A percentile compares a stretch with the other conserved stretches of the same genome.
Evolutionary conservation across 1,284 basidiomycete genomes (phyloP).

Genomic region (Trametes versicolor): DNA sequence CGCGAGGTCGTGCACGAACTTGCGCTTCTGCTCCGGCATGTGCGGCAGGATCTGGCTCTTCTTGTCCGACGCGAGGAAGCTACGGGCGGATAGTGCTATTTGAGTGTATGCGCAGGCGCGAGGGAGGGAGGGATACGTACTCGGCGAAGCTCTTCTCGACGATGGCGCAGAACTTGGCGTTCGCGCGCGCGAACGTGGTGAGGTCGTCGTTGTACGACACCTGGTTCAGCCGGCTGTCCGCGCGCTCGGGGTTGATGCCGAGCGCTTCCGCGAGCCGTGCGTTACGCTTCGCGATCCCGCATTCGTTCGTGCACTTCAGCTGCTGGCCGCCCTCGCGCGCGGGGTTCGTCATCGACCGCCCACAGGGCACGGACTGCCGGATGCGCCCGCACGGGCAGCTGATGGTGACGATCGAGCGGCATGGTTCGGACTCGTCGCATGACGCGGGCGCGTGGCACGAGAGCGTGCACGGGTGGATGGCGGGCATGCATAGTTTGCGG

Average conservation of each 20-base stretch:
- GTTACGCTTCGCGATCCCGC: slow-evolving; percentile 85
- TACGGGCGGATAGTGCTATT: slow-evolving; percentile 38
- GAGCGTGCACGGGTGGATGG: slow-evolving; percentile 75
- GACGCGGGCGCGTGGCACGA: slow-evolving; percentile 88
- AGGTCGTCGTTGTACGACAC: slow-evolving; percentile 73
- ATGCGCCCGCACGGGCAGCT: slow-evolving; percentile 86
- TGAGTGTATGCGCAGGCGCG: slow-evolving; percentile 14
- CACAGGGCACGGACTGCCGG: slow-evolving; percentile 76
- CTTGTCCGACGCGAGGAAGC: slow-evolving; percentile 77
- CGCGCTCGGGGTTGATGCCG: slow-evolving; percentile 71
- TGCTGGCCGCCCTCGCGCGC: slow-evolving; percentile 49
- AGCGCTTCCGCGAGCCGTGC: slow-evolving; percentile 88
- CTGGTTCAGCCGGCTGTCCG: slow-evolving; percentile 44
- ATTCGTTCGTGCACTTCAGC: slow-evolving; percentile 86
- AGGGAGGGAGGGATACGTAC: slow-evolving; percentile 52
- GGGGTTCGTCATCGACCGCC: slow-evolving; percentile 59
- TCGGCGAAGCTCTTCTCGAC: slow-evolving; percentile 86
- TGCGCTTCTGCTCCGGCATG: slow-evolving; percentile 81
- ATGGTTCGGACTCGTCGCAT: slow-evolving; percentile 84
- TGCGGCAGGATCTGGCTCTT: slow-evolving; percentile 81
- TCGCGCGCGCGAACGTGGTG: slow-evolving; percentile 65
- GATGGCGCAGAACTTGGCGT: slow-evolving; percentile 71
- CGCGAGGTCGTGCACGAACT: slow-evolving; percentile 83
- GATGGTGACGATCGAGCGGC: slow-evolving; percentile 70
- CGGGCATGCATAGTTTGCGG: slow-evolving; percentile 77